A percentile compares a stretch with the other conserved stretches of the same genome.
These are phyloP conservation scores for Mycena pura DNA, from an alignment of 768 basidiomycete genomes.

Conservation along the genomic window DNA sequence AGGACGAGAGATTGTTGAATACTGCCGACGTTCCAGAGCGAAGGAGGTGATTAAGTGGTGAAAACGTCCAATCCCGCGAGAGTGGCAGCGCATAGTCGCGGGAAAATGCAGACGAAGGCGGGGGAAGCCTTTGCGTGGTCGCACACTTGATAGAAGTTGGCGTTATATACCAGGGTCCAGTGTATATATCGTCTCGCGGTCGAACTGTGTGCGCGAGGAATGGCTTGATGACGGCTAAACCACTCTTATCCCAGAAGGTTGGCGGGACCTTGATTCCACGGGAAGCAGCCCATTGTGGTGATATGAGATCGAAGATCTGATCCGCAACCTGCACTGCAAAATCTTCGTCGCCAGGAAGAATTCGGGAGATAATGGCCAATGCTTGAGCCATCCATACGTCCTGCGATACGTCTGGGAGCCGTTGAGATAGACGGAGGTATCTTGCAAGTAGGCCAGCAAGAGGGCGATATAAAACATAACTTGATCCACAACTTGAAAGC, in stretches of 20 bases:
- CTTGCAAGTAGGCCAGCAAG: constrained; percentile 58
- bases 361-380: constrained; percentile 57
- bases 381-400: constrained; percentile 75
- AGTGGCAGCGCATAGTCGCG: constrained; percentile 53
- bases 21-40: constrained; percentile 75
- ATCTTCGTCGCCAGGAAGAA: constrained; percentile 81
- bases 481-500: constrained; percentile 29
- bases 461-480: constrained; percentile 53
- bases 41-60: constrained; percentile 79
- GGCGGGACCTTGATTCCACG: constrained; percentile 44
- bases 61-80: constrained; percentile 68
- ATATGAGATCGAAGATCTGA: constrained; percentile 45
- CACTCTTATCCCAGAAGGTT: constrained; percentile 58
- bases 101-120: constrained; percentile 24
- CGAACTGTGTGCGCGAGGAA: constrained; percentile 61
- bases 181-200: constrained; percentile 45
- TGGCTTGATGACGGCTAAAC: constrained; percentile 58
- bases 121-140: constrained; percentile 60
- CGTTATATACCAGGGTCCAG: constrained; percentile 59
- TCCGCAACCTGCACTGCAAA: constrained; percentile 51
- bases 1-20: constrained; percentile 67
- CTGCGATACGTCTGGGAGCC: constrained; percentile 59
- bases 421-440: constrained; percentile 66
- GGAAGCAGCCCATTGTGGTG: constrained; percentile 47
- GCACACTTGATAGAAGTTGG: constrained; percentile 61